These are phyloP conservation scores for Ramalina peruviana DNA, from an alignment of 495 filamentous ascomycete genomes.

Conservation along the genomic window DNA sequence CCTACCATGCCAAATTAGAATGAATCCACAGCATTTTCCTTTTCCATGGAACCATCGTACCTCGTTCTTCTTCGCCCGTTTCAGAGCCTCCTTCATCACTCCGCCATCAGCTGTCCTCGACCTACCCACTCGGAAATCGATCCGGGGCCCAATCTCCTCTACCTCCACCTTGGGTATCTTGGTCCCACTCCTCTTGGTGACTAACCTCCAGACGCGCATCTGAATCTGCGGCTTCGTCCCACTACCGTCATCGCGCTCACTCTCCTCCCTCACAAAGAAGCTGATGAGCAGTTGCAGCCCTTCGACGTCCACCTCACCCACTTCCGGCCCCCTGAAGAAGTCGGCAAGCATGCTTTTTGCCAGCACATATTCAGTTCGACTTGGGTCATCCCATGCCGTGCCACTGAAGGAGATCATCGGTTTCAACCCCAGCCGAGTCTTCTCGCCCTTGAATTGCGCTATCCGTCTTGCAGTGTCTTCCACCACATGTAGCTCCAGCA, in stretches of 20 bases:
- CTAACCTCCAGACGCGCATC: slow-evolving; percentile 70
- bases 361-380: slow-evolving; percentile 58
- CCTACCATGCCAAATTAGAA: slow-evolving; percentile 13
- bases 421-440: slow-evolving; percentile 68
- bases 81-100: slow-evolving; percentile 79
- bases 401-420: slow-evolving; percentile 82
- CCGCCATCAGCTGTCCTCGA: slow-evolving; percentile 60
- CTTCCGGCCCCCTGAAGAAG: slow-evolving; percentile 70
- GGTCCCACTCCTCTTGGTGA: slow-evolving; percentile 74
- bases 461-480: slow-evolving; percentile 49
- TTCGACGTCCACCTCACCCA: slow-evolving; percentile 76
- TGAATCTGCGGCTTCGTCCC: slow-evolving; percentile 47
- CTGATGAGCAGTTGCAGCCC: slow-evolving; percentile 80
- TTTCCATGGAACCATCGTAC: slow-evolving; percentile 26
- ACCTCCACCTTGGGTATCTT: slow-evolving; percentile 80
- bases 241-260: slow-evolving; percentile 35
- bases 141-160: slow-evolving; percentile 88
- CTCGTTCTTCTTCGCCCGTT: slow-evolving; percentile 59
- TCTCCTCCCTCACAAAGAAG: slow-evolving; percentile 65
- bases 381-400: slow-evolving; percentile 64
- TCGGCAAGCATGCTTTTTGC: slow-evolving; percentile 80
- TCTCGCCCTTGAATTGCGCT: slow-evolving; percentile 66
- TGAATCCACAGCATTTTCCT: background rate
- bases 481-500: slow-evolving; percentile 78
- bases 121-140: slow-evolving; percentile 83